Evolutionary conservation across 768 basidiomycete genomes (phyloP), one percentile per base, ranked within the genome.

Genomic region (Mycena sanguinolenta): DNA sequence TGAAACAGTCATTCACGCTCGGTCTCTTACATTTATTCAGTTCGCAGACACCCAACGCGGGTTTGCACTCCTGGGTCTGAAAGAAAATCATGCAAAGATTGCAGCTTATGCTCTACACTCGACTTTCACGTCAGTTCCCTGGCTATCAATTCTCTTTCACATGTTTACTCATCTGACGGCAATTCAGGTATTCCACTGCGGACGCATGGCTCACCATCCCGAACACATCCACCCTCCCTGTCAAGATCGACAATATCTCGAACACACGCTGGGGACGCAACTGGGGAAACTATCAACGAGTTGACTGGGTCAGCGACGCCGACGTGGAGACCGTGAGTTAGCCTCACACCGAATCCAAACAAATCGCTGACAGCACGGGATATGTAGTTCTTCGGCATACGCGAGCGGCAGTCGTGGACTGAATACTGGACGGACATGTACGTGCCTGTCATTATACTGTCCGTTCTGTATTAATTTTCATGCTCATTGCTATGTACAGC

Each of bases 231-330:
- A 49, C 46, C 9, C 1, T 49, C 8, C 46, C 46, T 9, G 46
- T 49, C 46, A 49, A 49, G 46, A 49, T 49, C 46, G 46, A 49
- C n/a, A 49, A 49, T 23, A 49, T 49, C 46, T 49, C 46, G 46
- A 49, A 49, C 46, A 49, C 46, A 23, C 46, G 46, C n/a, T 49
- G 46, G 46, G 46, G 46, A 23, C 21, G n/a, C n/a, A 49, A 49
- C n/a, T 49, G 46, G 46, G 46, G 46, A 23, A 49, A 49, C n/a
- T 49, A 49, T 13, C n/a, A 49, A 13, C 46, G 46, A 8, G 46
- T 49, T 23, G 46, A 49, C 23, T 49, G 46, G 46, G 46, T 49
- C n/a, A 49, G 46, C 46, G 46, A 49, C n/a, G n/a, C 46, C 8
- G 46, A 49, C n/a, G n/a, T 49, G 46, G 46, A 49, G 46, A 49